Percentiles rank a stretch among this genome's conserved stretches.
phyloP scores from a whole-genome alignment of 345 rosid species.

The Mallotus nudiflorus region DNA sequence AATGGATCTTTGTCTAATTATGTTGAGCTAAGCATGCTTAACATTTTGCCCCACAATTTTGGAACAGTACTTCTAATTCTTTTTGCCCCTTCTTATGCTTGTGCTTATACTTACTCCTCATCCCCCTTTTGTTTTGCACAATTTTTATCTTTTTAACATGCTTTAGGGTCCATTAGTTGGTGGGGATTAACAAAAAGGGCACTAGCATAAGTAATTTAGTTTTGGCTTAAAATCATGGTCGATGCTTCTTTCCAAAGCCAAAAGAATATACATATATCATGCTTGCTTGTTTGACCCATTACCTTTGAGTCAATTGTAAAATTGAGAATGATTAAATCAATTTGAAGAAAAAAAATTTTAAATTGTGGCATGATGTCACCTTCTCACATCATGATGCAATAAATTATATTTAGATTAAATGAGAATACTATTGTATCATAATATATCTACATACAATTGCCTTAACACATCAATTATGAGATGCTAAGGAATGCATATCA shows the following conservation, averaged over 20 bases:
- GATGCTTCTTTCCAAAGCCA: not conserved
- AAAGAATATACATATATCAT: not conserved
- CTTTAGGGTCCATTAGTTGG: no score
- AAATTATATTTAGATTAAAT: no score
- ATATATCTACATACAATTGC: no score
- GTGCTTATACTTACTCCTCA: not conserved
- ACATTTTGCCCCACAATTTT: not conserved
- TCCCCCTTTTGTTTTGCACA: not conserved
- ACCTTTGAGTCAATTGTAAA: not conserved
- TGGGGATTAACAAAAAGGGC: no score
- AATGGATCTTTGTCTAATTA: constrained; percentile 1
- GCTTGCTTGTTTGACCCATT: not conserved
- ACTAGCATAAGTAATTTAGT: no score
- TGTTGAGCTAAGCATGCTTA: constrained; percentile 3
- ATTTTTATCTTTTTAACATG: no score
- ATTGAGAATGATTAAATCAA: no score
- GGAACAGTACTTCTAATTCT: not conserved
- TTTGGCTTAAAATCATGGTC: not conserved
- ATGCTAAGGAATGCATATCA: not conserved
- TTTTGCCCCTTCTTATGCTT: not conserved
- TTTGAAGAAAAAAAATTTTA: no score
- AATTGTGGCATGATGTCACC: no score
- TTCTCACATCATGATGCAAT: no score
- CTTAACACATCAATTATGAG: no score
- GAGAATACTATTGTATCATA: no score